These are phyloP conservation scores for Pseudogymnoascus sp. DNA, from an alignment of 2,329 filamentous ascomycete genomes.

Conservation along the genomic window DNA sequence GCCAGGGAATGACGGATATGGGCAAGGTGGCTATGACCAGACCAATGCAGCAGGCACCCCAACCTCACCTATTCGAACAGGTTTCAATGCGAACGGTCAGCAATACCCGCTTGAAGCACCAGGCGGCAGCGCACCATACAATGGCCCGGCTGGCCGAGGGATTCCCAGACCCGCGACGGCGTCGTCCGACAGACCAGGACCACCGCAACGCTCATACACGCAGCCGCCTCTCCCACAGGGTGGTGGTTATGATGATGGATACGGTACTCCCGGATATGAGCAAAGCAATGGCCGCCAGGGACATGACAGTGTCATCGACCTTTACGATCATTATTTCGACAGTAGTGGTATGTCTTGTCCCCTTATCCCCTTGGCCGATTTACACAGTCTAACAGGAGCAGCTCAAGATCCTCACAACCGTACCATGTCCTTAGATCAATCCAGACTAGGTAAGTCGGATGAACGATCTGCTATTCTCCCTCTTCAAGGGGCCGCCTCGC, in stretches of 20 bases:
- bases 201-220: constrained; percentile 11
- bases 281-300: constrained; percentile 32
- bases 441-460: not conserved
- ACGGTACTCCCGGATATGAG: constrained; percentile 20
- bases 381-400: not conserved
- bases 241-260: constrained; percentile 7
- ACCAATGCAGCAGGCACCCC: constrained; percentile 14
- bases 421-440: not conserved
- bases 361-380: not conserved
- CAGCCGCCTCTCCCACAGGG: constrained; percentile 13
- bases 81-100: constrained; percentile 18
- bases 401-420: not conserved
- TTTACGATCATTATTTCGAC: constrained; percentile 51
- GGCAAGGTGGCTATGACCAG: constrained; percentile 3
- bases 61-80: constrained; percentile 22
- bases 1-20: constrained; percentile 19
- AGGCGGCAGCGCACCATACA: constrained; percentile 37
- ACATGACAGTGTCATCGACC: constrained; percentile 39
- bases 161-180: constrained; percentile 49
- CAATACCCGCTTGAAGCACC: constrained; percentile 18
- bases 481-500: not conserved
- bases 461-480: not conserved
- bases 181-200: constrained; percentile 18
- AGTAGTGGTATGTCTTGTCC: not conserved
- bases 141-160: constrained; percentile 37